Base-by-base conservation (phyloP, 805 yeast species). In the Kazachstania kunashirensis region DNA sequence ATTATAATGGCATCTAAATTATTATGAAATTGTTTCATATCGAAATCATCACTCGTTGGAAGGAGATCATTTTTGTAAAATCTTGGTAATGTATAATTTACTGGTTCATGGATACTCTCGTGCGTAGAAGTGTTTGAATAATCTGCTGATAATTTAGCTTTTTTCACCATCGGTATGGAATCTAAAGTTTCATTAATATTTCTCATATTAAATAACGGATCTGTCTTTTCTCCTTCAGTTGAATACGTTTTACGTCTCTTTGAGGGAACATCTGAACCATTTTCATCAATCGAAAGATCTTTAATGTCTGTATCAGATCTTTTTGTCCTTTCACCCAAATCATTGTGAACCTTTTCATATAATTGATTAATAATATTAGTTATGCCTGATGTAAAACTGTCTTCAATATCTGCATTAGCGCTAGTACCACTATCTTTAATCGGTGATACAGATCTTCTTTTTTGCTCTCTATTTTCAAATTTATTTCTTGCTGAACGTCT, bases 41-140 rank as follows among this genome's bases (percentile, higher is more conserved):
- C 28, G 21, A 47, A 47, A 13, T 42, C 39, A 11, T 33, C 29
- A 2, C 18, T 8, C 25, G 15, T 8, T n/a, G 45, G 36, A 17
- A 53, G 36, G 2, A 33, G 29, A 12, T 51, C 53, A 13, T 42
- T 38, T 28, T 48, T 53, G 31, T 53, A 53, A 10, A 49, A 34
- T 21, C 53, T 40, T 8, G 59, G 59, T 33, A 53, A 37, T 1
- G 56, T 45, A 18, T 40, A 41, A 28, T 53, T 53, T 8, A 53
- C 59, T 6, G 59, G 57, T 31, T 48, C 48, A n/a, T 50, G 50
- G n/a, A 49, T 40, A 21, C 36, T 41, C 13, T 47, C 48, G 26
- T 26, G n/a, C 33, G 35, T 15, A 19, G 8, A 7, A 12, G 13
- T 5, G n/a, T 25, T 31, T 3, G n/a, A 4, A 26, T 17, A 24